Conservation (phyloP, 768 basidiomycete species). For the Favolaschia claudopus region DNA sequence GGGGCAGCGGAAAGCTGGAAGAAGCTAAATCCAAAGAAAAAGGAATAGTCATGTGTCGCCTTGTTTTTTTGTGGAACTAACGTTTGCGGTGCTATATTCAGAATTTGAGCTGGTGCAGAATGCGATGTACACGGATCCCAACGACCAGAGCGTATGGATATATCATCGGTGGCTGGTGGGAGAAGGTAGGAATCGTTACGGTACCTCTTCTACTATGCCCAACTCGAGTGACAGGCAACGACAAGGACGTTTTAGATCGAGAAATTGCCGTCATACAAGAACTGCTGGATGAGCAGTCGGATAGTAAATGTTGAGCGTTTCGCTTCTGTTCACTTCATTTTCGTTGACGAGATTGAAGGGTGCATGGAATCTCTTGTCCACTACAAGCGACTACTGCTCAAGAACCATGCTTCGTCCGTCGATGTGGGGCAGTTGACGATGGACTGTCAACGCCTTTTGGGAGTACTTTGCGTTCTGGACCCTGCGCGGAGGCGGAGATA, state of each 20-base stretch:
- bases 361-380: constrained; percentile 92
- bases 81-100: constrained; percentile 39
- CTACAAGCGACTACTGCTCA: constrained; percentile 78
- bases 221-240: constrained; percentile 56
- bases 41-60: constrained; percentile 53
- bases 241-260: constrained; percentile 63
- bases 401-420: constrained; percentile 46
- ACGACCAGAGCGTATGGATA: constrained; percentile 97
- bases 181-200: constrained; percentile 54
- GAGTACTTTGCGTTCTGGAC: constrained; percentile 70
- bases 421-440: constrained; percentile 44
- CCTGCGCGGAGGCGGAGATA: constrained; percentile 73
- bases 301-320: constrained; percentile 78
- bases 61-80: not conserved
- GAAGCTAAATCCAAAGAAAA: constrained; percentile 66
- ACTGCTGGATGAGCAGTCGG: constrained; percentile 86
- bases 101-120: constrained; percentile 94
- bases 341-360: constrained; percentile 60
- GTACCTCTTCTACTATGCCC: not conserved
- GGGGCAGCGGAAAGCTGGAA: constrained; percentile 64
- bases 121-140: constrained; percentile 96
- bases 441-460: constrained; percentile 60
- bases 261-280: constrained; percentile 86
- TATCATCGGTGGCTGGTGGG: constrained; percentile 99
- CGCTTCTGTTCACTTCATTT: constrained; percentile 3